phyloP scores from a whole-genome alignment of 2,329 filamentous ascomycete genomes.

The Pseudogymnoascus sp. region DNA sequence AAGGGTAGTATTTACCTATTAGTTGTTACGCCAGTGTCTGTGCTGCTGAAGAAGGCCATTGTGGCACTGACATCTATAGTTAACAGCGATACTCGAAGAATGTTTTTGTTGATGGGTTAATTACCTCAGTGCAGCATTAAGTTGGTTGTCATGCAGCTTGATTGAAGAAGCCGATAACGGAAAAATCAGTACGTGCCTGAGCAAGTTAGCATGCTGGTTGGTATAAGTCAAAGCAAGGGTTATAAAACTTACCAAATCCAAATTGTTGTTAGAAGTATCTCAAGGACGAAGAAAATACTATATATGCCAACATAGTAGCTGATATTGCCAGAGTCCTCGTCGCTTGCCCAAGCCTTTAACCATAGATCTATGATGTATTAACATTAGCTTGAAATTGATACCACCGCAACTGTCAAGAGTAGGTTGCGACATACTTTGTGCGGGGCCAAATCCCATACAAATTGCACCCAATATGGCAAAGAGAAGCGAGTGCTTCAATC shows the following conservation, averaged over 20 bases:
- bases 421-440: not conserved
- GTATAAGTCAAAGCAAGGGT: too few species aligned
- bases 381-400: not conserved
- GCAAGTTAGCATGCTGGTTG: not conserved
- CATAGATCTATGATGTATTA: not conserved
- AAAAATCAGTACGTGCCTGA: not conserved
- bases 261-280: not conserved
- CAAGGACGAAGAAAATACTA: constrained; percentile 8
- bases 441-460: not conserved
- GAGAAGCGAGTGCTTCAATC: constrained; percentile 15
- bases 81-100: not conserved
- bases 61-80: not conserved
- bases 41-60: constrained; percentile 17
- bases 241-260: not conserved
- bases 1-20: constrained; percentile 14
- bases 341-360: not conserved
- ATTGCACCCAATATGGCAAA: constrained; percentile 1
- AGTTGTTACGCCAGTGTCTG: constrained; percentile 18
- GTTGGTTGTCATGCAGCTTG: constrained; percentile 1
- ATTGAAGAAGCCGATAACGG: constrained; percentile 2
- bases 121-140: not conserved
- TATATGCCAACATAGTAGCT: constrained; percentile 5
- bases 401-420: not conserved
- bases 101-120: not conserved
- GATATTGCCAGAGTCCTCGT: not conserved